phyloP scores from a whole-genome alignment of 78 protist genomes.

The Chrysochromulina tobinii region DNA sequence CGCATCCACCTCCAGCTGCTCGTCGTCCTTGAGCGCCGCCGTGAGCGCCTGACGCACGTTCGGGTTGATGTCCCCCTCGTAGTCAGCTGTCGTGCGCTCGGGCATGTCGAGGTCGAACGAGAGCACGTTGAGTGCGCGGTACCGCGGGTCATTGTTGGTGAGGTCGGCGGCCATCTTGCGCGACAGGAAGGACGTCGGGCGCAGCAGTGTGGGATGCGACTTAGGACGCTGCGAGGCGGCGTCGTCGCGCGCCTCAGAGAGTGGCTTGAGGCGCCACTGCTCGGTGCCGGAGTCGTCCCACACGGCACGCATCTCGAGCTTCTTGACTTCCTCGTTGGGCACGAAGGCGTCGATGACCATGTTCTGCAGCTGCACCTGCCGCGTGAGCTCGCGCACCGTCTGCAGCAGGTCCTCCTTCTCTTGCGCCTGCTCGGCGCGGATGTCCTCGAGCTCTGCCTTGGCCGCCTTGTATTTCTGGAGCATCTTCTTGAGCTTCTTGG shows the following conservation, averaged over 20 bases:
- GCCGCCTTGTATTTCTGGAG: conserved; percentile 40
- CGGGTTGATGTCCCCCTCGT: background rate
- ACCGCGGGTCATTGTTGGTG: background rate
- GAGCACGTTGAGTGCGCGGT: background rate
- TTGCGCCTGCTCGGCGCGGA: conserved; percentile 48
- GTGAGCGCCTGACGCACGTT: background rate
- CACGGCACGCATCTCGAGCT: conserved; percentile 23
- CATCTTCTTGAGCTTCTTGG: conserved; percentile 50
- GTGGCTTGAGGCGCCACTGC: background rate
- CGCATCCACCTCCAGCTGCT: background rate
- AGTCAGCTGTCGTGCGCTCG: conserved; percentile 60
- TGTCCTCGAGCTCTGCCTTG: conserved; percentile 41
- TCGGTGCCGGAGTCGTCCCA: background rate
- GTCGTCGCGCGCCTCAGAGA: background rate
- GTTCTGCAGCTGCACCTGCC: conserved; percentile 34
- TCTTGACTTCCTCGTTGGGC: conserved; percentile 38
- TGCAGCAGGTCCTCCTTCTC: conserved; percentile 56
- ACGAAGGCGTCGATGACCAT: conserved; percentile 38
- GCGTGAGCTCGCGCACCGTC: conserved; percentile 51
- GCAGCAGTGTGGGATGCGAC: background rate
- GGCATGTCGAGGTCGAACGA: conserved; percentile 42
- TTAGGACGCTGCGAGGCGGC: background rate
- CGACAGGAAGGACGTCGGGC: background rate
- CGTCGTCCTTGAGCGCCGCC: conserved; percentile 15
- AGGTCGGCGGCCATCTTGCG: background rate